Percentiles rank a stretch among this genome's conserved stretches.
phyloP scores from a whole-genome alignment of 306 rosid species.

The Mimosa bimucronata region DNA sequence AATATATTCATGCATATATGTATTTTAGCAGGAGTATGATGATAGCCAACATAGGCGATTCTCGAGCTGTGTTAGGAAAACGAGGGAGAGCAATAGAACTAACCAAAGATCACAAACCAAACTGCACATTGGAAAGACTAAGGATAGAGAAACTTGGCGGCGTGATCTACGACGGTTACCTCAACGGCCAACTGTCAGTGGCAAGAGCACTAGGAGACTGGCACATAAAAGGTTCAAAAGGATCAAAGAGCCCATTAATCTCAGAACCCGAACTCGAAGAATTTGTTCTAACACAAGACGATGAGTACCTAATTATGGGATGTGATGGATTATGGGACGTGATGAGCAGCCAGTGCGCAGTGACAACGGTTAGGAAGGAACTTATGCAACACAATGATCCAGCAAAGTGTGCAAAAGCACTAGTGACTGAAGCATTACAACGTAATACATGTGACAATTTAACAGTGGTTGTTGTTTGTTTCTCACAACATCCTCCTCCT shows the following conservation, averaged over 20 bases:
- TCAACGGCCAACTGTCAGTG: constrained; percentile 53
- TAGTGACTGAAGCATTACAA: constrained; percentile 49
- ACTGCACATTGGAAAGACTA: constrained; percentile 48
- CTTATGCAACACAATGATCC: constrained; percentile 52
- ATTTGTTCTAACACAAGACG: constrained; percentile 41
- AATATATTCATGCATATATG: too few species aligned
- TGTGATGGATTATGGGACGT: constrained; percentile 62
- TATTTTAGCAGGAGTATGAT: constrained; percentile 40
- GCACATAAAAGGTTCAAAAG: constrained; percentile 54
- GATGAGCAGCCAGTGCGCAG: constrained; percentile 60
- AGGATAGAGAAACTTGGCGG: constrained; percentile 57
- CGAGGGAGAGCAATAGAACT: constrained; percentile 54
- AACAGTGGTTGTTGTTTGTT: constrained; percentile 51
- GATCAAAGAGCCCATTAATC: constrained; percentile 51
- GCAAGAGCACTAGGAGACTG: constrained; percentile 59
- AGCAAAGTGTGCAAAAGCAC: constrained; percentile 38
- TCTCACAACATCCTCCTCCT: constrained; percentile 46
- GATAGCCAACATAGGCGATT: constrained; percentile 55
- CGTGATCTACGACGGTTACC: constrained; percentile 52
- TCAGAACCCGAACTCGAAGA: constrained; percentile 54
- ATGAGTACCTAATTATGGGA: constrained; percentile 50
- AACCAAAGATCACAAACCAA: constrained; percentile 55
- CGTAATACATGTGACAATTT: constrained; percentile 53
- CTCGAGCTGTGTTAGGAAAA: constrained; percentile 55
- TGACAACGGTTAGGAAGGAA: constrained; percentile 52